Conservation (phyloP, 768 basidiomycete species). For the Hypholoma fasciculare region DNA sequence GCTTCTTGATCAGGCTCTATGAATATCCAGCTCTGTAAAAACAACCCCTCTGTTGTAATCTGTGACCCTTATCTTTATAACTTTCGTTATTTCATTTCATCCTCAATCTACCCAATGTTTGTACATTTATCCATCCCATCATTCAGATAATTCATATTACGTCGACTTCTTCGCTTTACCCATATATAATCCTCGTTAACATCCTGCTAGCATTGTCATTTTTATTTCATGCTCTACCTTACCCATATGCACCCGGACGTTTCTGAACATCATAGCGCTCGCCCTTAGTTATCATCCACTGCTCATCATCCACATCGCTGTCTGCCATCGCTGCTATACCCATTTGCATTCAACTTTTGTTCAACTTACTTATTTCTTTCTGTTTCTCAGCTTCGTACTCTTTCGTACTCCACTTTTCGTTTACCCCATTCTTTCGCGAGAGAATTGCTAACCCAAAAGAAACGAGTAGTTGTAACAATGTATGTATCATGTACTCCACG, state of each 20-base stretch:
- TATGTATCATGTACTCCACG: constrained; percentile 5
- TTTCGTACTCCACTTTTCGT: background rate
- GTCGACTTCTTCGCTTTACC: background rate
- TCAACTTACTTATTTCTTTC: background rate
- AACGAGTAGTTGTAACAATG: background rate
- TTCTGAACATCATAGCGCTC: background rate
- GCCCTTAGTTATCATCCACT: background rate
- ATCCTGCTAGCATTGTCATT: background rate
- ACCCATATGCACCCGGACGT: background rate
- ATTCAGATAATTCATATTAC: constrained; percentile 4
- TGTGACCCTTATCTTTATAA: constrained; percentile 13
- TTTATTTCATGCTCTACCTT: background rate
- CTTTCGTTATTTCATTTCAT: constrained; percentile 2
- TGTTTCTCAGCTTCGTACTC: background rate
- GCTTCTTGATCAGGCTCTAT: constrained; percentile 2
- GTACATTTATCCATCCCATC: background rate
- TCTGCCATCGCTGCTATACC: background rate
- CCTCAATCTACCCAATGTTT: background rate
- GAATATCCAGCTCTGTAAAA: constrained; percentile 3
- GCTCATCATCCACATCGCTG: background rate
- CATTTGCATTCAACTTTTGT: background rate
- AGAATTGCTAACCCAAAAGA: background rate
- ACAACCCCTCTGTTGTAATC: constrained; percentile 8
- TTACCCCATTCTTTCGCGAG: background rate
- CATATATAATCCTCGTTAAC: background rate